Base-by-base conservation (phyloP, 306 rosid genomes). In the Glycine soja region DNA sequence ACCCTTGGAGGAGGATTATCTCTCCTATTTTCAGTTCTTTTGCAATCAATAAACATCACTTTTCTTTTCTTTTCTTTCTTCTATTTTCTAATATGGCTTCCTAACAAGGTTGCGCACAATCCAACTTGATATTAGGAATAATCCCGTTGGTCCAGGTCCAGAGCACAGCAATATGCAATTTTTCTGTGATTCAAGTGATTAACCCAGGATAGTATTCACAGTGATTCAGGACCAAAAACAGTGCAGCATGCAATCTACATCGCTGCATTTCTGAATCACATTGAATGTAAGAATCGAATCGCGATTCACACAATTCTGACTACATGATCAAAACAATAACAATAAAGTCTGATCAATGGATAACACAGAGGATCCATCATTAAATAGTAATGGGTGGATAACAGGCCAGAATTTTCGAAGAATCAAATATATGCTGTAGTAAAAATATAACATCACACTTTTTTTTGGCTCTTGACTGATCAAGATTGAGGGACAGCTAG, bases 331-430 rank as follows among this genome's bases (percentile, higher is more conserved):
- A 75, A 68, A 57, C 24, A 75, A 42, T 34, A 68, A 57, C 24
- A 75, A 42, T 34, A 63, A 52, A 68, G 51, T 75, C 19, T 58
- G 57, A 18, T 32, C 50, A 81, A 73, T n/a, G 68, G 80, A 58
- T n/a, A 69, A 57, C 45, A 15, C 45, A 72, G 7, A 61, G 61
- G 47, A 70, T 68, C 47, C 75, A 54, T 69, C n/a, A 10, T 56
- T 43, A 43, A 69, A 56, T 45, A 56, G 48, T 14, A 24, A 52
- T 19, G 51, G 70, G 82, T 51, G 50, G 16, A 43, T 2, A 15
- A 48, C 36, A 43, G 36, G 38, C n/a, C n/a, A n/a, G n/a, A n/a
- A n/a, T n/a, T n/a, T n/a, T n/a, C n/a, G n/a, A n/a, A n/a, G 30
- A 61, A 19, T 72, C 62, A 4, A 34, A 74, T 56, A 64, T 80